Evolutionary conservation across 345 rosid species (phyloP).

Genomic region (Jatropha curcas): DNA sequence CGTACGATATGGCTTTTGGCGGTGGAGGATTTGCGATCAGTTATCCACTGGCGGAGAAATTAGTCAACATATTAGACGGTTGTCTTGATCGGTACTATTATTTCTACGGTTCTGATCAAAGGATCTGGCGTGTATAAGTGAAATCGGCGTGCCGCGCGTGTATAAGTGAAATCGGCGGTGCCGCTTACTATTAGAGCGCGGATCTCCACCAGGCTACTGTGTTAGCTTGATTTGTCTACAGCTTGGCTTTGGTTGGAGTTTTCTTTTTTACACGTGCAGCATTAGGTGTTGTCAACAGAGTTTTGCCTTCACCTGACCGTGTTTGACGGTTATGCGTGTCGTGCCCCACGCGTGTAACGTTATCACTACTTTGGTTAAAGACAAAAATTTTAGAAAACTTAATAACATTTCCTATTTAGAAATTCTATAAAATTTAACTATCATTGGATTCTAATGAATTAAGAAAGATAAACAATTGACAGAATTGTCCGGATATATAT

Average conservation of each 20-base stretch:
- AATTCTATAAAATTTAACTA: background rate
- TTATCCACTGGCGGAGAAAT: constrained; percentile 58
- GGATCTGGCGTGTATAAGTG: constrained; percentile 70
- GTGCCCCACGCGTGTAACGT: constrained; percentile 16
- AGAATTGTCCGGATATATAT: too few relatives aligned
- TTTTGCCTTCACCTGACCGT: background rate
- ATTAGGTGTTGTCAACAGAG: background rate
- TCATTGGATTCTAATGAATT: too few relatives aligned
- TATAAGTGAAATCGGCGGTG: too few relatives aligned
- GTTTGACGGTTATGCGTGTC: background rate
- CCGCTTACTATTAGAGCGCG: constrained; percentile 59
- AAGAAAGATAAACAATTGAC: too few relatives aligned
- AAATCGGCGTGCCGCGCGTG: too few relatives aligned
- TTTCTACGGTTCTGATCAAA: constrained; percentile 86
- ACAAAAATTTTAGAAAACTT: too few relatives aligned
- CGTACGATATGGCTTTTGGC: constrained; percentile 86
- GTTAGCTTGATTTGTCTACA: background rate
- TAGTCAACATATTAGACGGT: constrained; percentile 49
- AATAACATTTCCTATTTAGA: background rate
- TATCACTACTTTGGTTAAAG: background rate
- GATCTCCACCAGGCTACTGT: constrained; percentile 86
- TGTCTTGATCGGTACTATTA: constrained; percentile 61
- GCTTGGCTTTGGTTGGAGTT: background rate
- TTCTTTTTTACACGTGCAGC: constrained; percentile 26
- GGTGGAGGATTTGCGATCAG: constrained; percentile 90